Evolutionary conservation across 495 filamentous ascomycete genomes (phyloP), one percentile per base, ranked within the genome.

Genomic region (Penicillium alfredii): DNA sequence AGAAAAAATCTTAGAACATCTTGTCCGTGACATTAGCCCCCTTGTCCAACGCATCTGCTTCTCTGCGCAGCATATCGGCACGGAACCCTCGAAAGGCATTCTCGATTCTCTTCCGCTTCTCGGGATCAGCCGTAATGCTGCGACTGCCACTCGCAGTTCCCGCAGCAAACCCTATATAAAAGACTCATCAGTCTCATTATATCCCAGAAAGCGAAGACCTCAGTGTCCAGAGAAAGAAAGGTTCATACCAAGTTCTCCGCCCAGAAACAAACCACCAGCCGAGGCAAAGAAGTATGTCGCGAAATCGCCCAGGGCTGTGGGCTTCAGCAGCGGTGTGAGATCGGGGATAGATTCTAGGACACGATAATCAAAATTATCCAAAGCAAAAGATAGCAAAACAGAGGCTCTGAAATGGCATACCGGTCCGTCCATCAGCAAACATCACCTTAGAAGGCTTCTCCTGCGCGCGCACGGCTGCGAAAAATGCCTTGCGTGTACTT

Each of bases 211-310:
- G 0, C 28, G 51, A 15, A 45, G 28, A 35, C 23, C 4, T 22
- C 11, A 32, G 7, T n/a, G 3, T 22, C 19, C 7, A 21, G 3
- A 4, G 13, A 11, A 28, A 13, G 3, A 5, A 2, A 28, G 6
- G 7, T 20, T 11, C 54, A 25, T 56, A 67, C 63, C 63, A n/a
- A 67, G 53, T 53, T 84, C 80, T 14, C 81, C 80, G 18, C 81
- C 80, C 8, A 84, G 33, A 30, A 86, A 76, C 6, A 80, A 40
- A 0, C 80, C 80, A 24, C 77, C 80, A 2, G 68, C 40, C 9
- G 69, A 67, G 19, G 81, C 80, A 51, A 83, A 76, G 51, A 71
- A 63, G 44, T 81, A 82, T 0, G 81, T 76, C 8, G 75, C 75
- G 19, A 77, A 44, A 38, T 84, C 80, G 11, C 79, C 79, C 23